phyloP scores from a whole-genome alignment of 768 basidiomycete species.

The Tephrocybe sp. region DNA sequence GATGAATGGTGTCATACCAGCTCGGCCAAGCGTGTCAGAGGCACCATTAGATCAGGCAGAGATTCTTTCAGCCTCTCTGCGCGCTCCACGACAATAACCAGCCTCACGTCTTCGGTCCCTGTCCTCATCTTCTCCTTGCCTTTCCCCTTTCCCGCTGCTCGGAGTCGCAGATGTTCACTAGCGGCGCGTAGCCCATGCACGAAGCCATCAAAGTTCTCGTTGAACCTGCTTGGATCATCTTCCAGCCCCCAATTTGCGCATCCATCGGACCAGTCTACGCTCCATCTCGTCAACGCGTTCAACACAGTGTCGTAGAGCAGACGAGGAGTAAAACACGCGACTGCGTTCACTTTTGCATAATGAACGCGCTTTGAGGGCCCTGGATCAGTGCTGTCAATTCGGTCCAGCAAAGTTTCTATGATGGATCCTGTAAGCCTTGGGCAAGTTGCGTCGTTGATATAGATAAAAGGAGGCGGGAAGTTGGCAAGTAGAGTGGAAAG shows the following conservation, averaged over 20 bases:
- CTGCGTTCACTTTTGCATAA: slow-evolving; percentile 49
- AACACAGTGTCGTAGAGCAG: slow-evolving; percentile 66
- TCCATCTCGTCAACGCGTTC: slow-evolving; percentile 57
- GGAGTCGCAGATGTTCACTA: slow-evolving; percentile 22
- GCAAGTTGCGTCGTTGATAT: slow-evolving; percentile 56
- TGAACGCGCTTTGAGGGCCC: slow-evolving; percentile 26
- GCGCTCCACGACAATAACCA: slow-evolving; percentile 65
- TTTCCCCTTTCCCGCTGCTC: slow-evolving; percentile 17
- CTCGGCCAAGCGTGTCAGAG: slow-evolving; percentile 69
- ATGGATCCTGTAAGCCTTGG: slow-evolving; percentile 42
- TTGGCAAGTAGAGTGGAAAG: slow-evolving; percentile 34
- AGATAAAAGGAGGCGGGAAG: slow-evolving; percentile 63
- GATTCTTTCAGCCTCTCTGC: slow-evolving; percentile 63
- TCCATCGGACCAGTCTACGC: slow-evolving; percentile 56
- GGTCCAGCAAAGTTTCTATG: slow-evolving; percentile 34
- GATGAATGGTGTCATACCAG: slow-evolving; percentile 42
- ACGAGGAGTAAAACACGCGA: slow-evolving; percentile 59
- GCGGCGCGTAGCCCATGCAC: slow-evolving; percentile 59
- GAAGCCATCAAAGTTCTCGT: slow-evolving; percentile 66
- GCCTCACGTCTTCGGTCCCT: slow-evolving; percentile 28
- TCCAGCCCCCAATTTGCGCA: slow-evolving; percentile 54
- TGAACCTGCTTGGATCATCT: slow-evolving; percentile 43
- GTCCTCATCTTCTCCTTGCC: slow-evolving; percentile 21
- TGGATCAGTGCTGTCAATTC: slow-evolving; percentile 13
- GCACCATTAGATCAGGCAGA: slow-evolving; percentile 65